Evolutionary conservation across 306 rosid genomes (phyloP).

Genomic region (Arachis stenosperma): DNA sequence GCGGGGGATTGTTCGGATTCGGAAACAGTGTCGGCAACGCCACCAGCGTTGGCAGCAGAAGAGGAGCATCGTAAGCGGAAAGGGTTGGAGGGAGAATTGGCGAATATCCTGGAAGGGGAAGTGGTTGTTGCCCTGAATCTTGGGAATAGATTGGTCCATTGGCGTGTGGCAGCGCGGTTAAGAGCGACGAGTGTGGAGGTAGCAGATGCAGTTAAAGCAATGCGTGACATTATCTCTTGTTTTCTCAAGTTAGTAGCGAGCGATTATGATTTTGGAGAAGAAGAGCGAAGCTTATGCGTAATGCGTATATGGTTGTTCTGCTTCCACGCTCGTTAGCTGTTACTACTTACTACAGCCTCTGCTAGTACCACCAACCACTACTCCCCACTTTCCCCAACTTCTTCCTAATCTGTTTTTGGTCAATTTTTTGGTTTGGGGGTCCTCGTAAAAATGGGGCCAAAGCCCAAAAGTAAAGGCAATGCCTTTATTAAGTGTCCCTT

Average conservation of each 20-base stretch:
- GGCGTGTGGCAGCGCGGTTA: conserved; percentile 52
- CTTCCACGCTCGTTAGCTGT: not conserved
- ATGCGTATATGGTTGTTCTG: not conserved
- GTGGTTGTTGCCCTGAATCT: conserved; percentile 36
- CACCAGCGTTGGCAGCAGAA: conserved; percentile 48
- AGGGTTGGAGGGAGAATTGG: conserved; percentile 45
- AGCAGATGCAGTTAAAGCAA: conserved; percentile 55
- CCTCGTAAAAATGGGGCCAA: too few species aligned
- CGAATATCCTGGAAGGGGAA: conserved; percentile 36
- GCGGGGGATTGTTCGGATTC: conserved; percentile 50
- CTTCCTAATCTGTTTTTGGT: too few species aligned
- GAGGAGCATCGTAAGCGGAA: conserved; percentile 45
- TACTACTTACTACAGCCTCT: not conserved
- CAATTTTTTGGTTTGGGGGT: too few species aligned
- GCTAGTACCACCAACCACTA: not conserved
- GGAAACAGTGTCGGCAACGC: conserved; percentile 52
- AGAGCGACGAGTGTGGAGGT: conserved; percentile 44
- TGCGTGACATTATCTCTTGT: conserved; percentile 37
- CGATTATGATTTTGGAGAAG: too few species aligned
- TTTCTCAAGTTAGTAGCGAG: too few species aligned
- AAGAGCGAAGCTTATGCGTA: too few species aligned
- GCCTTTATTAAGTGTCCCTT: too few species aligned
- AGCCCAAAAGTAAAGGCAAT: too few species aligned
- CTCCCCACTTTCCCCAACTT: not conserved
- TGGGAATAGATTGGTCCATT: conserved; percentile 48